Evolutionary conservation across 1,139 yeast species (phyloP).

Genomic region (Debaryomyces nepalensis): DNA sequence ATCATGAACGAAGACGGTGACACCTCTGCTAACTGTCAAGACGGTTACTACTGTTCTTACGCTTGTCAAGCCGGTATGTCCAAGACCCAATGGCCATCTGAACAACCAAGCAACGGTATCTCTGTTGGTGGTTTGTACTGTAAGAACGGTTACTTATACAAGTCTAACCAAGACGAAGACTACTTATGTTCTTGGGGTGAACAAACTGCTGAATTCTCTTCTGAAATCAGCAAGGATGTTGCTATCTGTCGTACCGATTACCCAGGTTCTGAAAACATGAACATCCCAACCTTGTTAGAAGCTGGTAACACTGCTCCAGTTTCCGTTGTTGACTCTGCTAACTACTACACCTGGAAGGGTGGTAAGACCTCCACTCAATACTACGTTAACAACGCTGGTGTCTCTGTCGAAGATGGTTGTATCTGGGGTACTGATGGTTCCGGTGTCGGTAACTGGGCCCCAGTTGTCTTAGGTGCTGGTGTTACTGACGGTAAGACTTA

Average conservation of each 20-base stretch:
- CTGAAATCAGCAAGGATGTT: slow-evolving; percentile 65
- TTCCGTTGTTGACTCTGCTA: slow-evolving; percentile 76
- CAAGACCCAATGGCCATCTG: slow-evolving; percentile 93
- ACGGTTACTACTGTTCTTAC: slow-evolving; percentile 93
- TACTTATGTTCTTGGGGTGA: slow-evolving; percentile 87
- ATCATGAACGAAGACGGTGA: slow-evolving; percentile 64
- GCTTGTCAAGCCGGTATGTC: slow-evolving; percentile 97
- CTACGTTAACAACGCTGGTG: slow-evolving; percentile 97
- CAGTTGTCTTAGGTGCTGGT: slow-evolving; percentile 94
- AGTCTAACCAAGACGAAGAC: slow-evolving; percentile 63
- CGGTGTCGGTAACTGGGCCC: slow-evolving; percentile 97
- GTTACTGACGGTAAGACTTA: slow-evolving; percentile 76
- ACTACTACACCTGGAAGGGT: slow-evolving; percentile 84
- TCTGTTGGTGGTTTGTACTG: slow-evolving; percentile 91
- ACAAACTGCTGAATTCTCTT: slow-evolving; percentile 67
- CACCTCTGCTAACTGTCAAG: slow-evolving; percentile 70
- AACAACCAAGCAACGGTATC: slow-evolving; percentile 84
- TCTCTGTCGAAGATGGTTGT: slow-evolving; percentile 86
- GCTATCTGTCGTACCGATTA: slow-evolving; percentile 97
- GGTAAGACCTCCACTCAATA: slow-evolving; percentile 89
- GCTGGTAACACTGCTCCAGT: slow-evolving; percentile 71
- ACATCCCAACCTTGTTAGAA: slow-evolving; percentile 79
- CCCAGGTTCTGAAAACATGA: slow-evolving; percentile 99
- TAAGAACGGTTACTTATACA: slow-evolving; percentile 78
- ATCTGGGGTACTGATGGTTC: slow-evolving; percentile 84